These are phyloP conservation scores for Angomonas deanei DNA, from an alignment of 208 protist genomes.

Conservation along the genomic window DNA sequence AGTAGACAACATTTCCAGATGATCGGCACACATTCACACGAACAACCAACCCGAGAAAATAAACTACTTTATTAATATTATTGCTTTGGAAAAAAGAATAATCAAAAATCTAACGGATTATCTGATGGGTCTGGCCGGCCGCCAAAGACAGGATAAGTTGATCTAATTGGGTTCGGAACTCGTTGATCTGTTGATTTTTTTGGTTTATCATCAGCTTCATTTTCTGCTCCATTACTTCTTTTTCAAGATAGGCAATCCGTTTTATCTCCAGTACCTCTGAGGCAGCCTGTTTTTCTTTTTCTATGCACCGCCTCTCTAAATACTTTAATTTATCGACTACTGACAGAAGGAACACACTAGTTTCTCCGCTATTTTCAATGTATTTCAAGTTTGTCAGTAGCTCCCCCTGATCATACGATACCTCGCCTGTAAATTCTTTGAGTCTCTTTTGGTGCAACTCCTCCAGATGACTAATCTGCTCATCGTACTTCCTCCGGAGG, in stretches of 20 bases:
- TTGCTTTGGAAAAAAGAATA: conserved; percentile 1
- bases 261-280: conserved; percentile 50
- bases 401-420: background rate
- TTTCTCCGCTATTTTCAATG: conserved; percentile 10
- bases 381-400: background rate
- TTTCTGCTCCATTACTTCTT: conserved; percentile 45
- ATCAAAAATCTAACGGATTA: conserved; percentile 2
- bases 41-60: too few species aligned
- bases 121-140: conserved; percentile 4
- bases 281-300: conserved; percentile 52
- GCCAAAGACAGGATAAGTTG: conserved; percentile 41
- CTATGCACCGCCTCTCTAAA: conserved; percentile 48
- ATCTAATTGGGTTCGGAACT: conserved; percentile 68
- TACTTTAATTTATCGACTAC: conserved; percentile 56
- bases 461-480: conserved; percentile 38
- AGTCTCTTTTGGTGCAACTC: conserved; percentile 34
- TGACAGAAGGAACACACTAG: conserved; percentile 37
- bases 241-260: conserved; percentile 64
- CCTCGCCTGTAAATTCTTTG: conserved; percentile 12
- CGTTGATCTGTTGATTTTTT: conserved; percentile 82
- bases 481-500: conserved; percentile 35
- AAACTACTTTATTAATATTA: too few species aligned
- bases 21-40: too few species aligned
- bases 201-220: conserved; percentile 55
- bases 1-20: too few species aligned